Base-by-base conservation (phyloP, 768 basidiomycete species). In the Rhodocollybia butyracea region DNA sequence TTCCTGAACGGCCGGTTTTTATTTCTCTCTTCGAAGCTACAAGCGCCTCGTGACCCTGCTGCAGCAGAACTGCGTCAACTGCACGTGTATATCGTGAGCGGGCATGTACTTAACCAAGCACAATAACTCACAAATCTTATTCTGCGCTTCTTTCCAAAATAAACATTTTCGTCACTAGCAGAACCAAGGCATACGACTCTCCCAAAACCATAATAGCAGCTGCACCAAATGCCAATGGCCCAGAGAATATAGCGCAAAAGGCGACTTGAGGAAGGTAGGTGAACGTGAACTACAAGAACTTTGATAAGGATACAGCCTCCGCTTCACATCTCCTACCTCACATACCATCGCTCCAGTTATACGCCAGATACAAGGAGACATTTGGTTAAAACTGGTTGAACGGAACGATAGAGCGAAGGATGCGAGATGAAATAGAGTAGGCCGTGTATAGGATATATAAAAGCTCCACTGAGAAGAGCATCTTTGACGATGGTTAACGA, bases 241-340 rank as follows among this genome's bases (percentile, higher is more conserved):
- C 88, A 0, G 80, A 79, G 60, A 88, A 75, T 52, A 86, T 59
- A 2, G 83, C 78, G 36, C 86, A 80, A 45, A 88, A 65, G 39
- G 82, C 84, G 32, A 84, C 80, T 63, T 86, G 85, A 2, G 88
- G 88, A 8, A 87, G 61, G 69, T 85, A 89, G 19, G 80, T 80
- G 69, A 83, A 77, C 60, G 77, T 66, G 61, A 85, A 83, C n/a
- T n/a, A n/a, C n/a, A n/a, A n/a, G n/a, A n/a, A n/a, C n/a, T n/a
- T n/a, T n/a, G n/a, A n/a, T n/a, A n/a, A n/a, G n/a, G n/a, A n/a
- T n/a, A n/a, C n/a, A n/a, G n/a, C n/a, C n/a, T n/a, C n/a, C n/a
- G n/a, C n/a, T n/a, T n/a, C n/a, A n/a, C n/a, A n/a, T n/a, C n/a
- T n/a, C n/a, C n/a, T n/a, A n/a, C n/a, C n/a, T n/a, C n/a, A n/a